These are phyloP conservation scores for Eutypella sp. DNA, from an alignment of 2,329 filamentous ascomycete genomes.

Conservation along the genomic window DNA sequence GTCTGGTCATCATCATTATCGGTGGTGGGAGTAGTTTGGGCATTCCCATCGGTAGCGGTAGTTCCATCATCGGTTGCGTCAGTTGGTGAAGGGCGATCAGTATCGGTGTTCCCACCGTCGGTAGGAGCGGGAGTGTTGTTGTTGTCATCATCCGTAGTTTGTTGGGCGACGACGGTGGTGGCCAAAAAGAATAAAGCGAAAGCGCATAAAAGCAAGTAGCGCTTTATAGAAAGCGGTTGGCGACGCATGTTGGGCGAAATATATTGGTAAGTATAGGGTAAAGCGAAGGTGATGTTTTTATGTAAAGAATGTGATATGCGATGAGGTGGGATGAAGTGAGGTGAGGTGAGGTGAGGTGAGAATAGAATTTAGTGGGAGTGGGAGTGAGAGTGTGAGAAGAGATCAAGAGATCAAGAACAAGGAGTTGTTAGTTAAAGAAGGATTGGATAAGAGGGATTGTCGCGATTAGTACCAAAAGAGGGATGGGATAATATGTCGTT, in stretches of 20 bases:
- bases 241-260: constrained; percentile 2
- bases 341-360: background rate
- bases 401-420: background rate
- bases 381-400: background rate
- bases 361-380: background rate
- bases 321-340: background rate
- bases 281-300: background rate
- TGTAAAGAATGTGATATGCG: background rate
- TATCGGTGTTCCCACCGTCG: constrained; percentile 6
- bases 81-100: too few species aligned
- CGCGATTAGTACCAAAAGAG: too few species aligned
- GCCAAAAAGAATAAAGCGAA: constrained; percentile 5
- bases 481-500: too few species aligned
- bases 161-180: constrained; percentile 8
- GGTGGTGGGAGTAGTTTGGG: background rate
- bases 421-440: too few species aligned
- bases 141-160: constrained; percentile 5
- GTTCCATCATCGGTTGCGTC: constrained; percentile 1
- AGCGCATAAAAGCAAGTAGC: constrained; percentile 8
- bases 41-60: background rate
- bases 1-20: background rate
- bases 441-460: too few species aligned
- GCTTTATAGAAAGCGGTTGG: constrained; percentile 5
- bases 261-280: too few species aligned
- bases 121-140: constrained; percentile 3